Base-by-base conservation (phyloP, 805 yeast species). In the Zygoascus bituminiphila region DNA sequence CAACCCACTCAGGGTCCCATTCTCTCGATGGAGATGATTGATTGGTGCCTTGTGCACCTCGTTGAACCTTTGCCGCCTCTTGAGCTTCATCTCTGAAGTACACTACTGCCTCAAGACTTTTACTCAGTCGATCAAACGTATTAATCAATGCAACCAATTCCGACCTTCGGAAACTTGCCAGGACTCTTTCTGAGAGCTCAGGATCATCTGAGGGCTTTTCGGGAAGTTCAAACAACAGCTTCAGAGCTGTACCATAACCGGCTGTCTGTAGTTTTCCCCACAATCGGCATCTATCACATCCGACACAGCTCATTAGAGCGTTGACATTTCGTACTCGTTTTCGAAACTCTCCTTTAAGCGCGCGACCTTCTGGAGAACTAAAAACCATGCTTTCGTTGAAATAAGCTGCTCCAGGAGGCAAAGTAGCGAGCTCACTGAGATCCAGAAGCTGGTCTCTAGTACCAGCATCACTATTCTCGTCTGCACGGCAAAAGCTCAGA, bases 201-300 rank as follows among this genome's bases (percentile, higher is more conserved):
- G 61, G 63, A 45, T 71, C 72, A 44, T 69, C 70, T 29, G 62
- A 57, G 21, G 77, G 75, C 51, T 73, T 74, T 46, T 71, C 75
- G 38, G 80, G 77, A 46, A 82, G 67, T 63, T 91, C 98, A 63
- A 93, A 88, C 51, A 93, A 70, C 21, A 91, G 77, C 64, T 93
- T 93, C 60, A 93, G 75, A 1, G 96, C 95, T 7, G 99, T 93
- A 17, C 97, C 99, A 65, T 93, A 93, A 19, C 99, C 99, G 14
- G 93, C 87, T 1, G 95, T 88, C 70, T 93, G 98, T 25, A 93
- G 78, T 66, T 93, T 93, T 8, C 98, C 98, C 99, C 99, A 93
- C 67, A 93, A 72, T 60, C 97, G 78, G 66, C 99, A 93, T 62
- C 97, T 76, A 63, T 93, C 98, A 71, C 99, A 93, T 35, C 96